Evolutionary conservation across 2,329 filamentous ascomycete species (phyloP), one percentile per base, ranked within the genome.

Genomic region (Neonectria magnoliae): DNA sequence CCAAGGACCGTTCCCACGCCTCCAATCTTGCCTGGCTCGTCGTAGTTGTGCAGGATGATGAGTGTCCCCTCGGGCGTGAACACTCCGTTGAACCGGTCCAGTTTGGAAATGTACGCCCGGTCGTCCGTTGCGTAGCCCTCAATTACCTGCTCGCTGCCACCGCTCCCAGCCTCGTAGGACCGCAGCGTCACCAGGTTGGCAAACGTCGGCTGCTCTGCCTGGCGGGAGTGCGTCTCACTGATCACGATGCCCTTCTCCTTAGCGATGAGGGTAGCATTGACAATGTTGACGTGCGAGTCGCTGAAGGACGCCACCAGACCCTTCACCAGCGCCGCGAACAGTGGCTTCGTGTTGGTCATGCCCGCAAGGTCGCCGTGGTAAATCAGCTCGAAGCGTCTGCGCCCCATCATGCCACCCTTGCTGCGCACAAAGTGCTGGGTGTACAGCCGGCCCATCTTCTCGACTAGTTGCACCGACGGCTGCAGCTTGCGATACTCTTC

Each of bases 21-120:
- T 2, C 93, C 93, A 76, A 96, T 95, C 82, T 94, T 94, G 11
- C 93, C 93, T 0, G 91, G 91, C 68, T 90, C 86, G 74, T 96
- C 92, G 73, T 92, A 94, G 80, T 95, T 95, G 74, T 93, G 87
- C 72, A 93, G 87, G 64, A 95, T 90, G n/a, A 94, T 82, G 63
- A 95, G 77, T 0, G 88, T 93, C 0, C 92, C 92, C 64, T 91
- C 86, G 0, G 92, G 92, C 11, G 87, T 84, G 69, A 96, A 95
- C 5, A 88, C 88, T 0, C 91, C 91, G 42, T 86, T 87, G 80
- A 95, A 96, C 1, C 90, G 86, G 72, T 89, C 92, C 9, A 96
- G 80, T 27, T 91, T 87, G 29, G 88, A 91, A 71, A 96, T 94
- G 77, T 89, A 91, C 10, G 89, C 83, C 11, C 82, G 82, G 66